Conservation (phyloP, 2,329 filamentous ascomycete genomes). For the Fusarium secorum region DNA sequence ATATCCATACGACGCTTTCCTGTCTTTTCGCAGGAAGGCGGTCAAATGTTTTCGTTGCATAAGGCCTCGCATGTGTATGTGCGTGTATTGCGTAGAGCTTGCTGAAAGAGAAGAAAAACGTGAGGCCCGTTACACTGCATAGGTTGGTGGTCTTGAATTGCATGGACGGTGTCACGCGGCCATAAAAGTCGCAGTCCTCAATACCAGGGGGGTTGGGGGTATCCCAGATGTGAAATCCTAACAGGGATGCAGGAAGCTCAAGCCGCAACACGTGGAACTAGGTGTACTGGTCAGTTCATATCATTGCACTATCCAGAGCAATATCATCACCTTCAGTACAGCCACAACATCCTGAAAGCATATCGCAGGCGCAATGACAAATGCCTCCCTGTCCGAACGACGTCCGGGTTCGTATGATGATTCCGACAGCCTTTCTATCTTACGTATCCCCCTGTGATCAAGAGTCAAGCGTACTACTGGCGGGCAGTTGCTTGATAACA, state of each 20-base stretch:
- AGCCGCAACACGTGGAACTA: constrained; percentile 9
- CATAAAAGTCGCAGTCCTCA: constrained; percentile 3
- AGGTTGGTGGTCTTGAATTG: constrained; percentile 12
- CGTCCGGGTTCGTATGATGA: neutral
- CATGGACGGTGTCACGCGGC: constrained; percentile 2
- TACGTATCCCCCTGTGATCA: constrained; percentile 1
- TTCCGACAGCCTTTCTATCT: neutral
- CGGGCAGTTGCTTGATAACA: neutral
- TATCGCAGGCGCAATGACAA: neutral
- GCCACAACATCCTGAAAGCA: neutral
- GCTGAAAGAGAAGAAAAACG: constrained; percentile 15
- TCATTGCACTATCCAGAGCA: no score
- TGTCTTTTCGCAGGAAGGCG: neutral
- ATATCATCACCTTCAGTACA: neutral
- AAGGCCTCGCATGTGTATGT: neutral
- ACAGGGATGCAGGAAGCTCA: neutral
- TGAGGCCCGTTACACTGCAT: constrained; percentile 8
- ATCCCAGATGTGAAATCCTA: constrained; percentile 13
- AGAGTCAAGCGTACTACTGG: neutral
- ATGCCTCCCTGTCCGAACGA: neutral
- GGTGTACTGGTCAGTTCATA: neutral
- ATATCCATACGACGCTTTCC: neutral
- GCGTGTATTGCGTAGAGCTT: constrained; percentile 17
- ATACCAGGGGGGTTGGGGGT: constrained; percentile 4
- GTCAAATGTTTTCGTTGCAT: neutral